phyloP scores from a whole-genome alignment of 441 rosid species.

The Corymbia calophylla region DNA sequence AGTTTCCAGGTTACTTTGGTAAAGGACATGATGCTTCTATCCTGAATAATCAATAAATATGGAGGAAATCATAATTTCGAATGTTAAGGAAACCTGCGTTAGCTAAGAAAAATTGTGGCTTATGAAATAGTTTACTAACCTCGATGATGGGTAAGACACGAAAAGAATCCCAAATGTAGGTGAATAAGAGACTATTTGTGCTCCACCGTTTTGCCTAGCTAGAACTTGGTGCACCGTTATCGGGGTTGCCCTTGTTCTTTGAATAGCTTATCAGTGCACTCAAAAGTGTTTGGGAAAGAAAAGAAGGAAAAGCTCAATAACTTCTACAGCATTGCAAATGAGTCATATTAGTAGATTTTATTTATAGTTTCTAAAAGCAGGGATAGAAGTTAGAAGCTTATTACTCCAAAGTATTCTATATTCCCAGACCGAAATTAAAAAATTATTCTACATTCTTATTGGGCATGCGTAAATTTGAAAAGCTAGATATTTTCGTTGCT shows the following conservation, averaged over 20 bases:
- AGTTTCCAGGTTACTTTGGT: neutral
- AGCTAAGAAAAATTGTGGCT: neutral
- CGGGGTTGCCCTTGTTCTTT: neutral
- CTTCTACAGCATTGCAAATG: neutral
- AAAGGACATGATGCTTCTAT: neutral
- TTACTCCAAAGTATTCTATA: neutral
- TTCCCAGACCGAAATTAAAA: neutral
- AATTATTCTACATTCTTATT: neutral
- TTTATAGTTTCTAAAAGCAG: neutral
- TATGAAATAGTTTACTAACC: rapidly evolving
- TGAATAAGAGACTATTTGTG: neutral
- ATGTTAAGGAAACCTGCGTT: neutral
- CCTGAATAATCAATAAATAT: neutral
- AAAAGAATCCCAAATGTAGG: rapidly evolving
- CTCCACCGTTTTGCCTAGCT: neutral
- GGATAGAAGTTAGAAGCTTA: neutral
- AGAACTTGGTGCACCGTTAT: neutral
- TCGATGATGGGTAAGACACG: neutral
- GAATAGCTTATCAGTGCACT: rapidly evolving
- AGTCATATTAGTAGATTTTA: neutral
- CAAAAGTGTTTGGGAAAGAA: neutral
- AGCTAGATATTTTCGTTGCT: neutral
- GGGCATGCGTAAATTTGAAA: neutral
- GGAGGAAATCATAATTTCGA: neutral
- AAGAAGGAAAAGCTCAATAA: neutral